Conservation (phyloP, 2,329 filamentous ascomycete species). For the Sporothrix sp. region DNA sequence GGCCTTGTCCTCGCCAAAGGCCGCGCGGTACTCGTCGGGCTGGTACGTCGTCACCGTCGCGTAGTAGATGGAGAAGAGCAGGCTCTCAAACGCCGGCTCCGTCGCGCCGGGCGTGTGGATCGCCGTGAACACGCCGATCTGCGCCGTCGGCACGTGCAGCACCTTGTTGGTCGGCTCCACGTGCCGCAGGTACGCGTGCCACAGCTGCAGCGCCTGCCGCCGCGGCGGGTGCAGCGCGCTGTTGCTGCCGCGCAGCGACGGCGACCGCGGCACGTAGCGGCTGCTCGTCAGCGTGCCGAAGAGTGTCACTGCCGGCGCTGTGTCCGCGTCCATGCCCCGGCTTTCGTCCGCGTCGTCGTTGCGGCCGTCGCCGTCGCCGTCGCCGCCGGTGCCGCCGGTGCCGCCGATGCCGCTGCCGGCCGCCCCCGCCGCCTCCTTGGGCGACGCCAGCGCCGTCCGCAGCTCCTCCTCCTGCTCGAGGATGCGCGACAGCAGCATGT, state of each 20-base stretch:
- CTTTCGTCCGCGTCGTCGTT: conserved; percentile 5
- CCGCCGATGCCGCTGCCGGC: too few relatives aligned
- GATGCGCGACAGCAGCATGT: conserved; percentile 19
- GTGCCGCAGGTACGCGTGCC: conserved; percentile 17
- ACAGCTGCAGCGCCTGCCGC: conserved; percentile 16
- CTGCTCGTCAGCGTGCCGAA: conserved; percentile 8
- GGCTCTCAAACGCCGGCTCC: conserved; percentile 10
- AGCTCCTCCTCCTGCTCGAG: conserved; percentile 21
- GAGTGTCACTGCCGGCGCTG: conserved; percentile 10
- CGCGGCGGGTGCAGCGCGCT: conserved; percentile 13
- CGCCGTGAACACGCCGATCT: conserved; percentile 17
- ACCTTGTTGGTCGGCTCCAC: conserved; percentile 19
- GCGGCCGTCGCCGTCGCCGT: too few relatives aligned
- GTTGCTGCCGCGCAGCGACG: not conserved
- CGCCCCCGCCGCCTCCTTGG: conserved; percentile 8
- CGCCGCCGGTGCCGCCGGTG: too few relatives aligned
- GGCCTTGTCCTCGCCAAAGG: conserved; percentile 17
- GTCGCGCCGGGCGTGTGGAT: conserved; percentile 13
- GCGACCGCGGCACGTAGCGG: not conserved
- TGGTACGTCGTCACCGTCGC: conserved; percentile 14
- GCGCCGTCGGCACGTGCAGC: conserved; percentile 18
- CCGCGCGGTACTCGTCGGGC: conserved; percentile 13
- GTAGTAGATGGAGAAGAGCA: conserved; percentile 19
- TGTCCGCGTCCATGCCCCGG: not conserved
- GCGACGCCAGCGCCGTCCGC: conserved; percentile 13